Evolutionary conservation across 2,329 filamentous ascomycete genomes (phyloP).

Genomic region (Acrodontium crateriforme): DNA sequence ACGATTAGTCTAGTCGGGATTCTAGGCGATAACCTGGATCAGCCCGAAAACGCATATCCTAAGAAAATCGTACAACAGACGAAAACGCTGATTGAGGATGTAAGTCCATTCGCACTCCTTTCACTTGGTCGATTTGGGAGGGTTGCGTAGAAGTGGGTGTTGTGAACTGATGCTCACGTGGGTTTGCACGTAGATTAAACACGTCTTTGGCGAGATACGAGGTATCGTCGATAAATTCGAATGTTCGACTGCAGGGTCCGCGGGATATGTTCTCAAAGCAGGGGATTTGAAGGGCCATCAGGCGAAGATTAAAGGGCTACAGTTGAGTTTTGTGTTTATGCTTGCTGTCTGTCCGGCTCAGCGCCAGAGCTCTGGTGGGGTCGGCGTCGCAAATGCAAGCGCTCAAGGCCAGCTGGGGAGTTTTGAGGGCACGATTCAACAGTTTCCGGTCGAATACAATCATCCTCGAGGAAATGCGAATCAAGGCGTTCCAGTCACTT

Average conservation of each 20-base stretch:
- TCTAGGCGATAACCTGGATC: slow-evolving; percentile 2
- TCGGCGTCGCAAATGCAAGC: no score
- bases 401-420: background rate
- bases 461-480: background rate
- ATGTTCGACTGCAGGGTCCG: background rate
- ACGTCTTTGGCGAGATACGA: slow-evolving; percentile 1
- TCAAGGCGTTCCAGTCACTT: slow-evolving; percentile 1
- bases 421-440: slow-evolving; percentile 2
- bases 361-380: no score
- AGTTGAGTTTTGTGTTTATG: slow-evolving; percentile 5
- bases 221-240: slow-evolving; percentile 1
- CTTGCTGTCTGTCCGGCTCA: slow-evolving; percentile 3
- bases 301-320: slow-evolving; percentile 3
- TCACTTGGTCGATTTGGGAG: no score
- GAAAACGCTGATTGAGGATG: slow-evolving; percentile 3
- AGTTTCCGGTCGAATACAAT: slow-evolving; percentile 2
- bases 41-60: slow-evolving; percentile 1
- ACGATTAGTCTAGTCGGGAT: slow-evolving; percentile 3
- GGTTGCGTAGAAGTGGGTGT: no score
- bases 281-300: slow-evolving; percentile 1
- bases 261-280: slow-evolving; percentile 2
- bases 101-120: slow-evolving; percentile 1
- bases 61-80: slow-evolving; percentile 3
- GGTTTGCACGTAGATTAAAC: slow-evolving; percentile 2
- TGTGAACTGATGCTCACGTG: no score